A percentile compares a stretch with the other conserved stretches of the same genome.
These are phyloP conservation scores for Chlamydomonas reinhardtii DNA, from an alignment of 163 green algal genomes.

Conservation along the genomic window DNA sequence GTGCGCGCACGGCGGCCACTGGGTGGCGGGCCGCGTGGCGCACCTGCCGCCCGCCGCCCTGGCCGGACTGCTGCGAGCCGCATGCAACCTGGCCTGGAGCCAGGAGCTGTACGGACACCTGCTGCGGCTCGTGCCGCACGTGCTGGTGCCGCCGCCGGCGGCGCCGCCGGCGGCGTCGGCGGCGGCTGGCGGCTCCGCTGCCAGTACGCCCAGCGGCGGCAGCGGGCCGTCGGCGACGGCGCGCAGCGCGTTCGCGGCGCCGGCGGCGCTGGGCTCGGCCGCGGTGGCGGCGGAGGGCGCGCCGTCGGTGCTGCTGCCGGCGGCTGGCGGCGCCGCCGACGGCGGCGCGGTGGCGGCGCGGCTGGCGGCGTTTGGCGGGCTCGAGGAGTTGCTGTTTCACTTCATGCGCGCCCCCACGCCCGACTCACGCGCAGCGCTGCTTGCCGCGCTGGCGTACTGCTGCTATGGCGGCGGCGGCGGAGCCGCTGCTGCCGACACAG, in stretches of 20 bases:
- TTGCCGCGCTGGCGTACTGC: slow-evolving; percentile 51
- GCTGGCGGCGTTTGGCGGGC: slow-evolving; percentile 67
- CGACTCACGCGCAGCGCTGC: slow-evolving; percentile 53
- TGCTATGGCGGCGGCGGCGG: slow-evolving; percentile 4
- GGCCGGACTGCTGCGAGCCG: slow-evolving; percentile 67
- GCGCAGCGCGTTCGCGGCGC: slow-evolving; percentile 18
- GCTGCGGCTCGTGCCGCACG: slow-evolving; percentile 49
- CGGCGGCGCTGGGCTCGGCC: neutral
- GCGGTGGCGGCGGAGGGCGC: neutral
- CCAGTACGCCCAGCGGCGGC: neutral
- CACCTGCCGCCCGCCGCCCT: slow-evolving; percentile 52
- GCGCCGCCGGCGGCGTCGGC: neutral
- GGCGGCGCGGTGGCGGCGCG: neutral
- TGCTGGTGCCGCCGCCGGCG: neutral
- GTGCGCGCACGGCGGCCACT: slow-evolving; percentile 61
- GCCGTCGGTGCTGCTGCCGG: neutral
- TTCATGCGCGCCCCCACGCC: slow-evolving; percentile 58
- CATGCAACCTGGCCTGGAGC: slow-evolving; percentile 48
- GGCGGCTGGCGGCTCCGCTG: neutral
- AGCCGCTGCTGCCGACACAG: neutral
- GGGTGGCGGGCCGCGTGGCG: slow-evolving; percentile 60
- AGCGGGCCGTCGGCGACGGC: too few relatives aligned
- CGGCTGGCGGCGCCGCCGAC: neutral
- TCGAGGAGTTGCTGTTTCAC: slow-evolving; percentile 64
- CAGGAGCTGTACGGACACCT: slow-evolving; percentile 69